Evolutionary conservation across 345 rosid genomes (phyloP).

Genomic region (Aethionema arabicum): DNA sequence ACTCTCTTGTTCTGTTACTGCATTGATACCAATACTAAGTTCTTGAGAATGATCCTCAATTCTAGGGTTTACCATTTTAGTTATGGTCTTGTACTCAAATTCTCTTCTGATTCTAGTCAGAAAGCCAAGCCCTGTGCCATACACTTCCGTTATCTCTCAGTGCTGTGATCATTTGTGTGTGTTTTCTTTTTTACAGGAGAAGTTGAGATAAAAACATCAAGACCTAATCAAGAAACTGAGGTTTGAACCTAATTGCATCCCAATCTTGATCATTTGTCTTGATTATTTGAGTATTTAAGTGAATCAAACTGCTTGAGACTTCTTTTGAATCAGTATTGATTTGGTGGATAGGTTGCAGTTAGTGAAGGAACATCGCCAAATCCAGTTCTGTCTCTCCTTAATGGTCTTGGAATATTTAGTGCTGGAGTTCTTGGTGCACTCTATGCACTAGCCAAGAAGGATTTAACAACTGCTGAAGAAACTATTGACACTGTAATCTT

Average conservation of each 20-base stretch:
- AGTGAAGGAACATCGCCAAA: conserved; percentile 46
- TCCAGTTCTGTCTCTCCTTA: conserved; percentile 63
- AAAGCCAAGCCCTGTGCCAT: no score
- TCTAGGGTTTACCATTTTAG: no score
- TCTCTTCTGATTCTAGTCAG: no score
- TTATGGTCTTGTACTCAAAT: background rate
- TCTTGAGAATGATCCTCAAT: no score
- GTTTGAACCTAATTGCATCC: conserved; percentile 36
- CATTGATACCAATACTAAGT: background rate
- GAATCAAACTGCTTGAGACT: conserved; percentile 19
- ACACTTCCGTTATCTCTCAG: conserved; percentile 4
- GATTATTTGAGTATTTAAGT: background rate
- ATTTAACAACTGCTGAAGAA: conserved; percentile 50
- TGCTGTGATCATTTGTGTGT: conserved; percentile 24
- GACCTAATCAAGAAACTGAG: conserved; percentile 47
- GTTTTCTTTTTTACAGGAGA: conserved; percentile 47
- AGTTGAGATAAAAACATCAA: conserved; percentile 36
- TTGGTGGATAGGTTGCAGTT: conserved; percentile 44
- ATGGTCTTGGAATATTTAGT: conserved; percentile 75
- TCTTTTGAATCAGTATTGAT: conserved; percentile 14
- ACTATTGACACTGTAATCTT: conserved; percentile 68
- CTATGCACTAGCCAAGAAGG: conserved; percentile 69
- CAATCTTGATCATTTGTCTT: background rate
- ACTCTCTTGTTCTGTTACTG: background rate
- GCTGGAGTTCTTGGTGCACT: conserved; percentile 81